A percentile compares a stretch with the other conserved stretches of the same genome.
These are phyloP conservation scores for Sphagnum magellanicum DNA, from an alignment of 228 moss, liverwort and hornwort genomes.

Conservation along the genomic window DNA sequence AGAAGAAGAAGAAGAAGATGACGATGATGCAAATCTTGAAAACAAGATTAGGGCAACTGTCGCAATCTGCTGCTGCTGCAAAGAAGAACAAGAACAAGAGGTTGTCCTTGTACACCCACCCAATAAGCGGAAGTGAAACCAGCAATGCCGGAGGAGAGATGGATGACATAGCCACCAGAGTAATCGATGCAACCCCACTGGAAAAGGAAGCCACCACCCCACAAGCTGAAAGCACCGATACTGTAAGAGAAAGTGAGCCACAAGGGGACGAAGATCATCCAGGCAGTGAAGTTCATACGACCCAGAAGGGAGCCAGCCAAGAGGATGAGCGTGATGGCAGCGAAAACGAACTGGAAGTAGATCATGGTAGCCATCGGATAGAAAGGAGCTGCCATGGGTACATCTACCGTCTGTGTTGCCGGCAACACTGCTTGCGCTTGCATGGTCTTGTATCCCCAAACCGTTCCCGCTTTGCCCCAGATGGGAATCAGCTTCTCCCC, in stretches of 20 bases:
- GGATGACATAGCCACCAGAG: conserved; percentile 34
- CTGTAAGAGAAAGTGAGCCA: conserved; percentile 47
- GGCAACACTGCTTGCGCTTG: conserved; percentile 13
- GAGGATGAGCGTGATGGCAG: conserved; percentile 39
- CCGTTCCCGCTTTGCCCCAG: conserved; percentile 27
- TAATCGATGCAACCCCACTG: conserved; percentile 45
- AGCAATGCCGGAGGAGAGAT: conserved; percentile 37
- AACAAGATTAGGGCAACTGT: too few species aligned
- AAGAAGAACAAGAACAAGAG: too few species aligned
- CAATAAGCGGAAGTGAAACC: conserved; percentile 45
- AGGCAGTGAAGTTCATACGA: conserved; percentile 34
- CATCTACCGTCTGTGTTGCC: conserved; percentile 10
- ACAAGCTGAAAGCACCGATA: conserved; percentile 29
- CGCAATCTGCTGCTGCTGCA: too few species aligned
- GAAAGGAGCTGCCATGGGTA: not conserved
- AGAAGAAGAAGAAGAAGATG: too few species aligned
- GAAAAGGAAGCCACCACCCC: conserved; percentile 31
- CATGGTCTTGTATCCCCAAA: conserved; percentile 11
- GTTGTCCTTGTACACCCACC: conserved; percentile 6
- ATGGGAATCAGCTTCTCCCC: conserved; percentile 25
- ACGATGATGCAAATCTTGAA: too few species aligned
- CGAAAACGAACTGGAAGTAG: conserved; percentile 55
- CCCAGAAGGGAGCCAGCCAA: conserved; percentile 30
- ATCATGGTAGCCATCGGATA: conserved; percentile 39
- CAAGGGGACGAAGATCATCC: conserved; percentile 40